Conservation (phyloP, 2,329 filamentous ascomycete genomes). For the Colletotrichum trifolii region DNA sequence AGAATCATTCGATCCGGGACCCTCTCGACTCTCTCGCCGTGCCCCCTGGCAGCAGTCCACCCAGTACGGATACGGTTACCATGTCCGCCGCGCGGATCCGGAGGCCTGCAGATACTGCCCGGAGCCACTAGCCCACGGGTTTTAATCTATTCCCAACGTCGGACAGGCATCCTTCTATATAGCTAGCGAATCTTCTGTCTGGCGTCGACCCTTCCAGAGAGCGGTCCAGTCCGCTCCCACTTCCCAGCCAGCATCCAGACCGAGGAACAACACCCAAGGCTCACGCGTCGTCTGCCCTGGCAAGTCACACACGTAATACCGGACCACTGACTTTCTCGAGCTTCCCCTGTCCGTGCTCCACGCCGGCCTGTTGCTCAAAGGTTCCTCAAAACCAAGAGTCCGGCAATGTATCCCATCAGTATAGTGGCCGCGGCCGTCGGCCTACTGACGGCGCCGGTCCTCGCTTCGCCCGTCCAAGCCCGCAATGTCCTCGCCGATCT, state of each 20-base stretch:
- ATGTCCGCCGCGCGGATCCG: slow-evolving; percentile 8
- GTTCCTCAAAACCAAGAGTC: not conserved
- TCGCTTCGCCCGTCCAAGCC: slow-evolving; percentile 12
- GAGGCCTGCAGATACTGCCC: slow-evolving; percentile 6
- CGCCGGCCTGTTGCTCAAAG: not conserved
- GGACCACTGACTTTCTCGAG: not conserved
- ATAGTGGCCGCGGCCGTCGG: slow-evolving; percentile 18
- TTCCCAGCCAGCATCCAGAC: not conserved
- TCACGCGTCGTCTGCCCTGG: not conserved
- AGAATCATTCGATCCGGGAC: not conserved
- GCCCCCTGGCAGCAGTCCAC: not conserved
- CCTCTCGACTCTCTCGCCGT: not conserved
- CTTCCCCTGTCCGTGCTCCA: not conserved
- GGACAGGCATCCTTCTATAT: slow-evolving; percentile 26
- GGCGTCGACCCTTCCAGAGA: not conserved
- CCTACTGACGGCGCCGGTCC: slow-evolving; percentile 5
- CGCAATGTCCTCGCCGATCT: slow-evolving; percentile 21
- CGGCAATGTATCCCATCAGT: slow-evolving; percentile 17
- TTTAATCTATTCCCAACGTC: slow-evolving; percentile 30
- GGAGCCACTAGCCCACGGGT: slow-evolving; percentile 4
- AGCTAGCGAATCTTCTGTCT: slow-evolving; percentile 2
- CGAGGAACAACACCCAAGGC: too few species aligned
- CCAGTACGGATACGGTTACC: slow-evolving; percentile 18
- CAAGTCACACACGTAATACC: not conserved
- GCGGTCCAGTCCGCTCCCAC: not conserved